Base-by-base conservation (phyloP, 139 green algal species). In the Asterochloris erici region DNA sequence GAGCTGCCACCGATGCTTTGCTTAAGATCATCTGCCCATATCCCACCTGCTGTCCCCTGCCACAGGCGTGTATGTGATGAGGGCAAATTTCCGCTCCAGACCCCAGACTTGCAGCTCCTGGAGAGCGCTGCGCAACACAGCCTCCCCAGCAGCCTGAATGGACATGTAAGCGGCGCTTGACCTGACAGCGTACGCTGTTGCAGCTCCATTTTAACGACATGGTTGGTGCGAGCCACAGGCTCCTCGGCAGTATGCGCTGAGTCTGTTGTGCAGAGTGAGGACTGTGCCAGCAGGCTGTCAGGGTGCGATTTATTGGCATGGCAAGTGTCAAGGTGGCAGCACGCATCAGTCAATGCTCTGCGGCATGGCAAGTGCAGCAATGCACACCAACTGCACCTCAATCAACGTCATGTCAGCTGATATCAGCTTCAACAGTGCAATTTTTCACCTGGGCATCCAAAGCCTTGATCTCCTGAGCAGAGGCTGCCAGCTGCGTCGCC, bases 51-150 rank as follows among this genome's bases (percentile, higher is more conserved):
- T 82, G 16, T 29, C 63, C 19, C 28, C 63, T 73, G 78, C 69
- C 21, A 24, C 21, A 24, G 78, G 73, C 14, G 63, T 29, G 63
- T 82, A 75, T 23, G 21, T 47, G 19, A 29, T 70, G 38, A 94
- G 90, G 17, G 83, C 82, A 79, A 97, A 97, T 68, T 85, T 88
- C 26, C 89, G 82, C 70, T 94, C 86, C 74, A 95, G 82, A 64
- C 91, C 90, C 94, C 94, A 97, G 9, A 92, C 82, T 75, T 93
- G 91, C 61, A 97, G 88, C 90, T 96, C 92, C 9, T 92, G 81
- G 1, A 97, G 86, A 14, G 94, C 90, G 82, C 95, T 95, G 69
- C 89, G 88, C 62, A 97, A 87, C 38, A 94, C 85, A 23, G 88
- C 84, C 86, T 97, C 94, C 11, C 90, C 92, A 77, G 94, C 88